A percentile compares a stretch with the other conserved stretches of the same genome.
Conservation (phyloP, 2,329 filamentous ascomycete genomes). For the Ploettnerulaceae sp. region DNA sequence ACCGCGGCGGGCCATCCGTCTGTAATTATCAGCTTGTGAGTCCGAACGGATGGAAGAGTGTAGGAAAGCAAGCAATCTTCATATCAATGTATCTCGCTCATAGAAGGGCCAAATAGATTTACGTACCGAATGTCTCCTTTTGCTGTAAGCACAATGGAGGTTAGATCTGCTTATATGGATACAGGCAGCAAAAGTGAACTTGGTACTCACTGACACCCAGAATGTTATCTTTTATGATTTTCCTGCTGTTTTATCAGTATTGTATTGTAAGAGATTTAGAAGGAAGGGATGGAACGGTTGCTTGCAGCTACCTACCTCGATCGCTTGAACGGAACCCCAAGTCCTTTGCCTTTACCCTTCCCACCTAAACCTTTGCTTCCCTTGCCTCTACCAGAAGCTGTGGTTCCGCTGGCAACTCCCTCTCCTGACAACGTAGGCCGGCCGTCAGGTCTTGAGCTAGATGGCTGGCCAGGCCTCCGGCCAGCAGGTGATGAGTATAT, state of each 20-base stretch:
- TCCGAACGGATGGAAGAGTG: neutral
- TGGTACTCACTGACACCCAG: constrained; percentile 45
- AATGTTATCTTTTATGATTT: constrained; percentile 45
- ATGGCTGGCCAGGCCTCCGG: neutral
- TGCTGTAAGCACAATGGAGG: constrained; percentile 38
- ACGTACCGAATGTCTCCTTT: constrained; percentile 51
- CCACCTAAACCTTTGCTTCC: constrained; percentile 13
- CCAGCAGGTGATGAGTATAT: neutral
- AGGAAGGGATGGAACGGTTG: neutral
- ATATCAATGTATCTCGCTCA: neutral
- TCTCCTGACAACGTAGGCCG: constrained; percentile 13
- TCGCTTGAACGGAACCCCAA: constrained; percentile 9
- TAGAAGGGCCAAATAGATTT: neutral
- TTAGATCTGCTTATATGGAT: constrained; percentile 17
- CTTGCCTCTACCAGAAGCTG: constrained; percentile 15
- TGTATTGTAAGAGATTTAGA: neutral
- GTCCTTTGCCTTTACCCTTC: neutral
- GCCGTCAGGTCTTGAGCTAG: neutral
- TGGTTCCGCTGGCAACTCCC: neutral
- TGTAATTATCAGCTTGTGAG: constrained; percentile 9
- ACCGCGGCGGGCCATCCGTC: constrained; percentile 68
- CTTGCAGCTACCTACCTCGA: constrained; percentile 10
- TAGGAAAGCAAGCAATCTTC: neutral
- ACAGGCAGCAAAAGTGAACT: neutral
- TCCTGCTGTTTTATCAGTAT: constrained; percentile 35